Percentiles rank a stretch among this genome's conserved stretches.
These are phyloP conservation scores for Botryotinia convoluta DNA, from an alignment of 2,329 filamentous ascomycete species.

Conservation along the genomic window DNA sequence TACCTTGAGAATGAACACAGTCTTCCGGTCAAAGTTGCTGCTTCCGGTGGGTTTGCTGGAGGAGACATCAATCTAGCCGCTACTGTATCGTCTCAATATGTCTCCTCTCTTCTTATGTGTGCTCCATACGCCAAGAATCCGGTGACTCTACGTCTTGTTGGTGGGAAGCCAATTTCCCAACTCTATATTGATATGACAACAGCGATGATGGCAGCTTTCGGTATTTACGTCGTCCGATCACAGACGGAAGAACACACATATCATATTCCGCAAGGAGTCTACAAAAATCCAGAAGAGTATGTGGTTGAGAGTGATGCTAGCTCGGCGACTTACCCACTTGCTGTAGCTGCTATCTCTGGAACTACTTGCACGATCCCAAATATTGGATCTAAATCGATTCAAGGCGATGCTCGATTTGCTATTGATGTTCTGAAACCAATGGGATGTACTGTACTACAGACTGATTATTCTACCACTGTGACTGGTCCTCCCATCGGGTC, in stretches of 20 bases:
- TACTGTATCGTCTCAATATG: constrained; percentile 98
- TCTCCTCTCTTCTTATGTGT: constrained; percentile 94
- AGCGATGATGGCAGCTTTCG: constrained; percentile 94
- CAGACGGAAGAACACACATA: constrained; percentile 83
- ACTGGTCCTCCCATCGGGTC: constrained; percentile 76
- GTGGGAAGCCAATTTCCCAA: constrained; percentile 97
- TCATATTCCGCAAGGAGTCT: constrained; percentile 81
- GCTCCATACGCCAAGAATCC: constrained; percentile 94
- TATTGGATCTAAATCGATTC: constrained; percentile 86
- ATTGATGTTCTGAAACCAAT: constrained; percentile 86
- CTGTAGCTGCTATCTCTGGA: constrained; percentile 91
- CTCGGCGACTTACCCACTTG: constrained; percentile 93
- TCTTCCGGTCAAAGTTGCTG: constrained; percentile 78
- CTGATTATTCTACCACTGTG: constrained; percentile 82
- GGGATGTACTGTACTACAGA: constrained; percentile 89
- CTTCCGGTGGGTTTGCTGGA: constrained; percentile 78
- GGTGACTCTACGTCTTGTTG: constrained; percentile 84
- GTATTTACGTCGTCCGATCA: constrained; percentile 75
- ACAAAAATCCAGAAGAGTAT: constrained; percentile 82
- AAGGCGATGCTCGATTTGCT: constrained; percentile 93
- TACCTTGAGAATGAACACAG: constrained; percentile 83
- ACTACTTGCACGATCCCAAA: constrained; percentile 96
- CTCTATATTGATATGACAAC: constrained; percentile 99
- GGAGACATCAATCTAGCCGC: constrained; percentile 89
- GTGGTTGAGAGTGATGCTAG: constrained; percentile 95